Base-by-base conservation (phyloP, 2,329 filamentous ascomycete genomes). In the Hypoxylon sp. region DNA sequence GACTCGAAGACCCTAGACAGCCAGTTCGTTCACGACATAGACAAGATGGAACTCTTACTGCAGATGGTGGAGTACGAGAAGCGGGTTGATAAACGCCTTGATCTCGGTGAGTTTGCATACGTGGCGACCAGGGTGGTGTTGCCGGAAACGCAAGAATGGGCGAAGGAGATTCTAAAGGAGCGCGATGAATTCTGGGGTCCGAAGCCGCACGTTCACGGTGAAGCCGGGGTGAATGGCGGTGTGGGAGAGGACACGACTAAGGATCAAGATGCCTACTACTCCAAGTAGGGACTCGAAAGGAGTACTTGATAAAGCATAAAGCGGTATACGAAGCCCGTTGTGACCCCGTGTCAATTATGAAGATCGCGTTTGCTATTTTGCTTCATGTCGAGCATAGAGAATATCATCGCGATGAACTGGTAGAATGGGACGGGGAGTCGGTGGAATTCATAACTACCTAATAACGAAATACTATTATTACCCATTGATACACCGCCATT, bases 41-140 rank as follows among this genome's bases (percentile, higher is more conserved):
- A 99, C 82, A 98, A 98, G 89, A 90, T 99, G 80, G 96, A 99
- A 83, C 84, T 99, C 72, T 82, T 99, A 68, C 83, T 97, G 77
- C 96, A 99, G 84, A 98, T 98, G 92, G 84, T 97, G 31, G 96
- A 99, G 81, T 99, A 99, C 77, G 96, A 99, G 87, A 91, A 92
- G 75, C 82, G 86, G 11, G 85, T 88, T 54, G 81, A 90, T 61
- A 88, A 88, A 29, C 81, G 83, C 70, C 80, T 94, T 42, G 94
- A 98, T 79, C 83, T 99, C 55, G 89, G 91, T 58, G 96, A 99
- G 82, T 98, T 99, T 74, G 87, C 89, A 0, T 91, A 92, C 77
- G 96, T 98, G 2, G 88, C 92, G 8, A 86, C 83, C 51, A 89
- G 88, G 74, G 91, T 98, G 73, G 85, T 86, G 60, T 84, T 97